phyloP scores from a whole-genome alignment of 164 flowering plant species.

The Protea cynaroides region DNA sequence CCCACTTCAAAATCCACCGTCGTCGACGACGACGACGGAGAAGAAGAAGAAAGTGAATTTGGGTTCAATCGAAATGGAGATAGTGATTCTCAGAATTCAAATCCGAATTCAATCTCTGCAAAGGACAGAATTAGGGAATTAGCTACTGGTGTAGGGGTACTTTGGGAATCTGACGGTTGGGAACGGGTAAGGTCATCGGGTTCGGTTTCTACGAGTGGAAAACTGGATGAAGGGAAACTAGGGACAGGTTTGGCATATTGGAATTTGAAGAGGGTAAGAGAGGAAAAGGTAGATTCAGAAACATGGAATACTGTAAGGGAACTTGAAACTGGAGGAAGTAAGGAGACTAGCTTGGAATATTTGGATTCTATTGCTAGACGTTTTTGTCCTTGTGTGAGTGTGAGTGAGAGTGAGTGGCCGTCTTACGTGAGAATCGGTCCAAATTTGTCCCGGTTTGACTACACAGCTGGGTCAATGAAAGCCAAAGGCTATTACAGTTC shows the following conservation, averaged over 20 bases:
- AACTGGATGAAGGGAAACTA: background rate
- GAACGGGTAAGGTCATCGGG: conserved; percentile 26
- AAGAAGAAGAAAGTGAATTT: conserved; percentile 7
- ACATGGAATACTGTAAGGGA: background rate
- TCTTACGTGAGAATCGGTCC: background rate
- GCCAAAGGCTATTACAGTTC: background rate
- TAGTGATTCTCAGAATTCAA: background rate
- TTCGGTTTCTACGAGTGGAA: too few relatives aligned
- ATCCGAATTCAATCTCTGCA: conserved; percentile 9
- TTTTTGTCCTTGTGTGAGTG: background rate
- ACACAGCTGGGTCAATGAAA: conserved; percentile 14
- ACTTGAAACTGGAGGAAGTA: background rate
- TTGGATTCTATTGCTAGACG: background rate
- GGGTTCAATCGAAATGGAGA: too few relatives aligned
- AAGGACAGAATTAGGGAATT: conserved; percentile 39
- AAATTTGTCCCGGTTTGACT: background rate
- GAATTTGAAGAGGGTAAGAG: background rate
- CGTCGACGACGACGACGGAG: conserved; percentile 22
- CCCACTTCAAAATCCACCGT: conserved; percentile 20
- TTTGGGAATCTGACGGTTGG: conserved; percentile 71
- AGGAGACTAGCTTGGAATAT: conserved; percentile 5
- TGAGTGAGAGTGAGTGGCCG: conserved; percentile 6
- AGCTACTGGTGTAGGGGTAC: conserved; percentile 25
- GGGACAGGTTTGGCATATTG: conserved; percentile 27
- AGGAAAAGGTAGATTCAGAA: conserved; percentile 4